Base-by-base conservation (phyloP, 306 rosid genomes). In the Sicyos baderoa region DNA sequence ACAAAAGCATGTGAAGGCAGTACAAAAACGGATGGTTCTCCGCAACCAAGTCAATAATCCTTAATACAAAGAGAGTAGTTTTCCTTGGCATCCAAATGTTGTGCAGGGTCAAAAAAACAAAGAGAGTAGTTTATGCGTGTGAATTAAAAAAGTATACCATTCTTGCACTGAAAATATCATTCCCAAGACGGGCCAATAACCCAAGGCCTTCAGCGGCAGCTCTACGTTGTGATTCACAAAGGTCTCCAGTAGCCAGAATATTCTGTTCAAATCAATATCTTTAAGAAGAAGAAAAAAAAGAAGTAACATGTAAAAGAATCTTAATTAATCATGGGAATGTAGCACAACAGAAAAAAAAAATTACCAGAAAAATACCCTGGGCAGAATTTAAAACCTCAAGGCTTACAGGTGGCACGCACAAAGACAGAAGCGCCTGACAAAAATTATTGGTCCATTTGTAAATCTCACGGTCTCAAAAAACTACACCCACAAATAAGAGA, bases 171-270 rank as follows among this genome's bases (percentile, higher is more conserved):
- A 87, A 93, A 75, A 88, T 64, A 75, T 93, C 98, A 64, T 86
- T 89, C 78, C 98, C 98, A 78, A 89, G 82, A 75, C 98, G 97
- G 77, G 98, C 95, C 74, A 93, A 81, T 75, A 86, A 84, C 73
- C 98, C 98, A 70, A 93, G 86, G 60, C 95, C 88, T 85, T 93
- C 98, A 22, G 88, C 87, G 0, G 96, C 79, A 75, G 98, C 97
- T 76, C 98, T 79, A 32, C 95, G 90, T 72, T 88, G 97, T 11
- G 97, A 86, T 69, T 86, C 88, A 74, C 95, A 93, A 50, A 89
- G 83, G 78, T 89, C 98, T 68, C 97, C 98, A 85, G 87, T 94
- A 54, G 79, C 87, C 81, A 93, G 88, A 83, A 93, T 85, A 72
- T 86, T 83, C 98, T 93, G 84, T 62, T 82, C 81, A 78, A 76